phyloP scores from a whole-genome alignment of 352 stramenopile species.

The Pythium pectinolyticum region DNA sequence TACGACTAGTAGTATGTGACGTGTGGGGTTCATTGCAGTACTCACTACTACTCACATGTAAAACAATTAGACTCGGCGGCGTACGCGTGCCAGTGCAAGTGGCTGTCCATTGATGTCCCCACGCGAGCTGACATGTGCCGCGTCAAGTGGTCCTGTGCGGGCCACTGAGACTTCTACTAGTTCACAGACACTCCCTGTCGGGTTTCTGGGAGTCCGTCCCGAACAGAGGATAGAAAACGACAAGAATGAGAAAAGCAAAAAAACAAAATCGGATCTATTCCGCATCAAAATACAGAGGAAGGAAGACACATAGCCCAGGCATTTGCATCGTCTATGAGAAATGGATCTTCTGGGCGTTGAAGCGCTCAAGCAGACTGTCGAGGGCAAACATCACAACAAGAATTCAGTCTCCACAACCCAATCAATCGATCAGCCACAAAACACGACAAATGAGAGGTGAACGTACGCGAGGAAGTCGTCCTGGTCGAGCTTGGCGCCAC shows the following conservation, averaged over 20 bases:
- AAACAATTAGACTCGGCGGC: slow-evolving; percentile 46
- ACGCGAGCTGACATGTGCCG: slow-evolving; percentile 49
- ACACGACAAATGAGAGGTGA: not conserved
- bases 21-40: no score
- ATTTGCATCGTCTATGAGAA: slow-evolving; percentile 91
- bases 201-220: no score
- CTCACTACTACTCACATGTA: slow-evolving; percentile 8
- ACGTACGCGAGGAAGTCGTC: slow-evolving; percentile 96
- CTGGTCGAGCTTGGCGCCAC: slow-evolving; percentile 96
- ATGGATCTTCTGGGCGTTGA: slow-evolving; percentile 96
- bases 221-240: no score
- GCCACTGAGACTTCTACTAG: slow-evolving; percentile 39
- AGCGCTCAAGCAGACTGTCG: slow-evolving; percentile 90
- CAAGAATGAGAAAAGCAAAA: no score
- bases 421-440: not conserved
- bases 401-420: no score
- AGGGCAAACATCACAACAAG: slow-evolving; percentile 6
- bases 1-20: no score
- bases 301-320: no score
- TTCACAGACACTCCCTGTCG: no score
- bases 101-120: slow-evolving; percentile 56
- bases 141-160: slow-evolving; percentile 75
- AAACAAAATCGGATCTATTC: no score
- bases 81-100: slow-evolving; percentile 85
- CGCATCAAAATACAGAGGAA: no score